phyloP scores from a whole-genome alignment of 805 yeast genomes.

The Pichia paraexigua region DNA sequence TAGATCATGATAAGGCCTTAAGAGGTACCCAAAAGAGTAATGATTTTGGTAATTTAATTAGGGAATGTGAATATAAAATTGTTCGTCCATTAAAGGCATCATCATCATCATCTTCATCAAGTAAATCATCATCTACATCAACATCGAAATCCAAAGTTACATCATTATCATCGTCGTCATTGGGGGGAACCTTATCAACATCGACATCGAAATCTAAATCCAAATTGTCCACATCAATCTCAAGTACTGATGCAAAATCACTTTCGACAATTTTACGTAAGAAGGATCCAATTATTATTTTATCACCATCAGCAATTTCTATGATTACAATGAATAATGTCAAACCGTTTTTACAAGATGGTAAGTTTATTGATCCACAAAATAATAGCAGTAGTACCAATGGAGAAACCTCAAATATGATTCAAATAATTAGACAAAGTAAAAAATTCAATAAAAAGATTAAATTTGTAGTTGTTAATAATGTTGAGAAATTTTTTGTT shows the following conservation, averaged over 20 bases:
- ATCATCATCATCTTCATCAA: conserved; percentile 12
- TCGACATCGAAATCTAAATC: conserved; percentile 13
- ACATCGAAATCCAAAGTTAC: conserved; percentile 11
- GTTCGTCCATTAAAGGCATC: conserved; percentile 24
- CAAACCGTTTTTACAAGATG: conserved; percentile 64
- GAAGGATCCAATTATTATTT: conserved; percentile 62
- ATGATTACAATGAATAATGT: conserved; percentile 57
- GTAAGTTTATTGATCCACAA: conserved; percentile 43
- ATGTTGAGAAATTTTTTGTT: conserved; percentile 76
- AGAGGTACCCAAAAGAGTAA: conserved; percentile 54
- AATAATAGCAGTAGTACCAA: conserved; percentile 29
- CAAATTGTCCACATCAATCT: conserved; percentile 10
- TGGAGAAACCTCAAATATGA: conserved; percentile 29
- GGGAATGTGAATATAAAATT: conserved; percentile 55
- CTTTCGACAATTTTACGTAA: conserved; percentile 14
- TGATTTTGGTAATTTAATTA: conserved; percentile 59
- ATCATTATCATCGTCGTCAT: background rate
- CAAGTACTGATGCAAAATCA: conserved; percentile 4
- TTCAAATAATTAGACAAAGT: conserved; percentile 48
- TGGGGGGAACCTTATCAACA: conserved; percentile 2
- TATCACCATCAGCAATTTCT: conserved; percentile 76
- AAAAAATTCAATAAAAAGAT: conserved; percentile 47
- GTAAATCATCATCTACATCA: conserved; percentile 13
- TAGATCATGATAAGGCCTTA: conserved; percentile 34
- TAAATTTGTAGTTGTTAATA: conserved; percentile 75